phyloP scores from a whole-genome alignment of 371 early-diverging fungal species.

The Zopfochytrium polystomum region DNA sequence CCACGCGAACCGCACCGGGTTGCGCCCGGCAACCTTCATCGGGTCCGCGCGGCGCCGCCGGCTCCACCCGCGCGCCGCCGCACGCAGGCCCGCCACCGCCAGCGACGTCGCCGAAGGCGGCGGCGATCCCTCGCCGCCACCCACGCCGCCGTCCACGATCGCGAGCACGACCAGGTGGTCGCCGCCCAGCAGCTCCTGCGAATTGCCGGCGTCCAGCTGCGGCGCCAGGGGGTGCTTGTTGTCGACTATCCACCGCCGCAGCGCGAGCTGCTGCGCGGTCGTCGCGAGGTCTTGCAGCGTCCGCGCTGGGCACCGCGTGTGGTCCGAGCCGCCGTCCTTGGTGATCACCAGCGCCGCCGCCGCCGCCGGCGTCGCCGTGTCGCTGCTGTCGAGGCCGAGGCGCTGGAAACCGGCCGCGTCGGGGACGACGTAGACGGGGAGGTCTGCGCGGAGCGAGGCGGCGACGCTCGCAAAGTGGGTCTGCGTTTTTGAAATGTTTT shows the following conservation, averaged over 20 bases:
- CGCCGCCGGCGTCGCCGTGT: too few relatives aligned
- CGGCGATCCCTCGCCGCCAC: too few relatives aligned
- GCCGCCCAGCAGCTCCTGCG: constrained; percentile 51
- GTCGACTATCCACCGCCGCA: constrained; percentile 48
- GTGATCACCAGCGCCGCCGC: constrained; percentile 42
- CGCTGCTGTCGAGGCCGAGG: constrained; percentile 3
- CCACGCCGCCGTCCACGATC: too few relatives aligned
- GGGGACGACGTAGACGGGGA: constrained; percentile 32
- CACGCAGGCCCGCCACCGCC: constrained; percentile 11
- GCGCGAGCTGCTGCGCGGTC: constrained; percentile 4
- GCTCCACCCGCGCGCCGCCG: constrained; percentile 27
- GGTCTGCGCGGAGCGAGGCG: constrained; percentile 18
- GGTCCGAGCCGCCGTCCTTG: constrained; percentile 44
- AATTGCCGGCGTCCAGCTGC: constrained; percentile 47
- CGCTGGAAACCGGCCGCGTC: constrained; percentile 25
- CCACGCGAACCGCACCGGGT: constrained; percentile 54
- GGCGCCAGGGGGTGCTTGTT: constrained; percentile 53
- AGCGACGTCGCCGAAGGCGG: constrained; percentile 40
- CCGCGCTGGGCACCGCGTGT: constrained; percentile 18
- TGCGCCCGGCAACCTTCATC: too few relatives aligned
- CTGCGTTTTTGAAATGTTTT: constrained; percentile 5
- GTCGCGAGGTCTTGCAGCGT: constrained; percentile 6
- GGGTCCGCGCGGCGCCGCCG: constrained; percentile 1
- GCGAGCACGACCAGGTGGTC: not conserved
- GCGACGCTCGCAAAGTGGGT: constrained; percentile 27